Evolutionary conservation across 495 filamentous ascomycete genomes (phyloP).

Genomic region (Daldinia loculata): DNA sequence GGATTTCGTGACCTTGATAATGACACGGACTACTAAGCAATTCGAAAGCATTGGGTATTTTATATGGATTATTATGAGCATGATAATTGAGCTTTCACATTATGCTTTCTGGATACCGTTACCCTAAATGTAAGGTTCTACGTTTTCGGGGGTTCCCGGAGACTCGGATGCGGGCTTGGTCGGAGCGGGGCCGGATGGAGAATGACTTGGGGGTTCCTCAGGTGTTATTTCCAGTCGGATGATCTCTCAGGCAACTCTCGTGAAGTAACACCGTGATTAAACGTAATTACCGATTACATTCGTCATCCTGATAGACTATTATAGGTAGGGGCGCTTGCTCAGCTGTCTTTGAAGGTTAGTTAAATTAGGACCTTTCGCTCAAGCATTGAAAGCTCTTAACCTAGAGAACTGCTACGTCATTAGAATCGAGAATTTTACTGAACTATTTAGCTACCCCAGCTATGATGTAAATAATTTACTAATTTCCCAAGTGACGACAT

Average conservation of each 20-base stretch:
- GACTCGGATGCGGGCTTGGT: conserved; percentile 12
- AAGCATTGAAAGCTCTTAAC: conserved; percentile 1
- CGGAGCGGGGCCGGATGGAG: conserved; percentile 12
- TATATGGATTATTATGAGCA: no score
- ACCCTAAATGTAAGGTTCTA: background rate
- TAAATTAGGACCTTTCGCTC: background rate
- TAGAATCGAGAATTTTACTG: background rate
- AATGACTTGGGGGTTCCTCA: background rate
- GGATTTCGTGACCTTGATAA: background rate
- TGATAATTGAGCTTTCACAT: no score
- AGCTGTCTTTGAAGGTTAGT: background rate
- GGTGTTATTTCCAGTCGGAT: conserved; percentile 1
- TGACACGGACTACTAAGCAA: background rate
- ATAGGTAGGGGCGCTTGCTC: background rate
- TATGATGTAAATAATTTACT: conserved; percentile 18
- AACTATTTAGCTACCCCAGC: background rate
- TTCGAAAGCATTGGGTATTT: no score
- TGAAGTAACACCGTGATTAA: background rate
- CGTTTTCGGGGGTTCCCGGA: conserved; percentile 3
- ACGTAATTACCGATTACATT: background rate
- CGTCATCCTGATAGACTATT: background rate
- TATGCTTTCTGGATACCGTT: no score
- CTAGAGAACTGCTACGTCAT: conserved; percentile 18
- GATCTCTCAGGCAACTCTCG: background rate
- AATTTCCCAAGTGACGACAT: background rate